These are phyloP conservation scores for Lecanicillium sp. DNA, from an alignment of 2,329 filamentous ascomycete species.

Conservation along the genomic window DNA sequence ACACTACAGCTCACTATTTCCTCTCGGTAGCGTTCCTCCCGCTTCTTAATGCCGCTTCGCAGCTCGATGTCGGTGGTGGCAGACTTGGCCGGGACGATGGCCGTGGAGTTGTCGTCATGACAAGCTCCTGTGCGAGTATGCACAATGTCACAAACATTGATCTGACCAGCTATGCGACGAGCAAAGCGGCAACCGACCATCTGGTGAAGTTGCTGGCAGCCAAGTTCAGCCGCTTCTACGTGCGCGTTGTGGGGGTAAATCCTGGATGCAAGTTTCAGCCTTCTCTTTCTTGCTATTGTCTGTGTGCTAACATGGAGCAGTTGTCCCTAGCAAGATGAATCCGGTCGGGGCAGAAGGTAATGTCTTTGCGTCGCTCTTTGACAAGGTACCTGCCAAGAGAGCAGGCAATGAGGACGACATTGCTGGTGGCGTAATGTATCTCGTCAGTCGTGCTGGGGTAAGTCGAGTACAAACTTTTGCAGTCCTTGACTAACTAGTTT, in stretches of 20 bases:
- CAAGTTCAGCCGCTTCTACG: slow-evolving; percentile 32
- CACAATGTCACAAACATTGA: slow-evolving; percentile 45
- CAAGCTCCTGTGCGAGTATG: slow-evolving; percentile 44
- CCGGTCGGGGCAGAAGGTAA: slow-evolving; percentile 22
- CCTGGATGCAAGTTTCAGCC: slow-evolving; percentile 20
- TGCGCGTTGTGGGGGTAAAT: slow-evolving; percentile 25
- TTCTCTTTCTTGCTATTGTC: too few relatives aligned
- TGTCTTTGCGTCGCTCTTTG: slow-evolving; percentile 22
- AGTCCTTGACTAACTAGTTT: not conserved
- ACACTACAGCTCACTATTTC: slow-evolving; percentile 43
- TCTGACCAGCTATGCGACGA: slow-evolving; percentile 41
- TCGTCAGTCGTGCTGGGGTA: slow-evolving; percentile 23
- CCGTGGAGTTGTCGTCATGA: slow-evolving; percentile 37
- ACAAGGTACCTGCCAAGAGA: slow-evolving; percentile 23
- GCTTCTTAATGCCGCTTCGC: slow-evolving; percentile 31
- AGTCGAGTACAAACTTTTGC: slow-evolving; percentile 5
- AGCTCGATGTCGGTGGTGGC: slow-evolving; percentile 21
- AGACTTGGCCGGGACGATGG: slow-evolving; percentile 23
- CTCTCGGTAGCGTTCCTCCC: slow-evolving; percentile 37
- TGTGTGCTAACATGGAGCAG: slow-evolving; percentile 10
- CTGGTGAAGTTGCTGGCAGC: slow-evolving; percentile 38
- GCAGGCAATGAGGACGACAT: slow-evolving; percentile 22
- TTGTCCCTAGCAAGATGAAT: slow-evolving; percentile 27
- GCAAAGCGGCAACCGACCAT: slow-evolving; percentile 45
- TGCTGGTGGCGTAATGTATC: slow-evolving; percentile 20